Base-by-base conservation (phyloP, 129 eudicot species). In the Glebionis coronaria region DNA sequence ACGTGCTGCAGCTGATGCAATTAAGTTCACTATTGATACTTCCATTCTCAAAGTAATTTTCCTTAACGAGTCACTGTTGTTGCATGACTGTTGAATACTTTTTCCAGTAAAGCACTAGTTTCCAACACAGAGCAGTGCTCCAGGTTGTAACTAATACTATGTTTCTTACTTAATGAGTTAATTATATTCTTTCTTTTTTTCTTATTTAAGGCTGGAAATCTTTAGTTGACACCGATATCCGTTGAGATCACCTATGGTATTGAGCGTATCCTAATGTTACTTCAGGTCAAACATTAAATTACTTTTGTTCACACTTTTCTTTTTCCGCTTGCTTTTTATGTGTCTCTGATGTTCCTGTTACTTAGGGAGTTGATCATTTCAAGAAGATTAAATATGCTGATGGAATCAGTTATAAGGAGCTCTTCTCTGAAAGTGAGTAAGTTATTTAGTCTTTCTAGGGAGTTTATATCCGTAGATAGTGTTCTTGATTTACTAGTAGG, bases 161-260 rank as follows among this genome's bases (percentile, higher is more conserved):
- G 5, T 28, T 66, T 78, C 31, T 78, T 53, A 44, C 21, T 64
- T 45, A 27, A 56, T 35, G n/a, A n/a, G n/a, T 64, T 45, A 27
- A 56, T 35, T 21, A 31, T 58, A 5, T 16, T 57, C n/a, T 19
- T 46, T 19, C n/a, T 60, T 56, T 19, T 44, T 21, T 31, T 70
- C 59, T 77, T 68, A 56, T 76, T 61, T 5, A 76, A 94, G 99
- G 93, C 99, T 63, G 99, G 99, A 81, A 91, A 97, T 78, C 79
- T 87, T 76, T 97, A 76, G 46, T 80, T 94, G 82, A 80, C 54
- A 76, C 99, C 99, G 3, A 81, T 94, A 44, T 94, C 99, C 14
- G 97, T 94, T 79, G 99, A 94, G 80, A 94, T 94, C 74, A 94
- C 99, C 9, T 94, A 94, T 83, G 99, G 99, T 76, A 97, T 94